These are phyloP conservation scores for Avicennia marina DNA, from an alignment of 257 asterid genomes.

Conservation along the genomic window DNA sequence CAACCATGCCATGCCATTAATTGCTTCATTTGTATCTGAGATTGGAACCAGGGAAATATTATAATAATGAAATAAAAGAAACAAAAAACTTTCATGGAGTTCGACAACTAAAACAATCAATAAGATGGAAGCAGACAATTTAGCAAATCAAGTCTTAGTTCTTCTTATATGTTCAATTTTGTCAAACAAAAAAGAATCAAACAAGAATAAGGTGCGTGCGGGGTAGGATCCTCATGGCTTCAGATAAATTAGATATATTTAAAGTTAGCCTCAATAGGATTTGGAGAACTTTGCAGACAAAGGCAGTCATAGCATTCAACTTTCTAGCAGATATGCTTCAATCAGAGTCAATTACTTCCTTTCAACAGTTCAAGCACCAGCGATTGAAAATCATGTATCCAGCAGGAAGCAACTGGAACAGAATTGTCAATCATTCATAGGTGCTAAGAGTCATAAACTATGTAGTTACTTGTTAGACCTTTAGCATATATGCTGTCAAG, in stretches of 20 bases:
- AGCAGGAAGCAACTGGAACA: too few relatives aligned
- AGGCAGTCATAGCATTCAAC: background rate
- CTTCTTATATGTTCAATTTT: too few relatives aligned
- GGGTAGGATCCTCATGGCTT: background rate
- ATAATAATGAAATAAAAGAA: background rate
- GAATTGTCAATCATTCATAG: background rate
- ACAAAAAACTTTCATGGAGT: background rate
- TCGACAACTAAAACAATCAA: background rate
- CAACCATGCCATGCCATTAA: conserved; percentile 78
- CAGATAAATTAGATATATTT: background rate
- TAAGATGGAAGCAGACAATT: too few relatives aligned
- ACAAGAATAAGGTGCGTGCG: background rate
- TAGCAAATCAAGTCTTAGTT: too few relatives aligned
- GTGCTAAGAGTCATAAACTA: too few relatives aligned
- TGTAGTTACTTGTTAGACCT: background rate
- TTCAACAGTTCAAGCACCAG: background rate
- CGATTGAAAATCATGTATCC: background rate
- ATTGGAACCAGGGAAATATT: conserved; percentile 8
- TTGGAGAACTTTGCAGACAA: background rate
- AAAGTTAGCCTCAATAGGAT: background rate
- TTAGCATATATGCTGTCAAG: background rate
- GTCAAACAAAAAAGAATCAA: too few relatives aligned
- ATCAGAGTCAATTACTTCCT: background rate
- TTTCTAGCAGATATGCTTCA: background rate
- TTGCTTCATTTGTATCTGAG: conserved; percentile 66